Percentiles rank a stretch among this genome's conserved stretches.
Conservation (phyloP, 2,329 filamentous ascomycete species). For the Sporothrix humicola region DNA sequence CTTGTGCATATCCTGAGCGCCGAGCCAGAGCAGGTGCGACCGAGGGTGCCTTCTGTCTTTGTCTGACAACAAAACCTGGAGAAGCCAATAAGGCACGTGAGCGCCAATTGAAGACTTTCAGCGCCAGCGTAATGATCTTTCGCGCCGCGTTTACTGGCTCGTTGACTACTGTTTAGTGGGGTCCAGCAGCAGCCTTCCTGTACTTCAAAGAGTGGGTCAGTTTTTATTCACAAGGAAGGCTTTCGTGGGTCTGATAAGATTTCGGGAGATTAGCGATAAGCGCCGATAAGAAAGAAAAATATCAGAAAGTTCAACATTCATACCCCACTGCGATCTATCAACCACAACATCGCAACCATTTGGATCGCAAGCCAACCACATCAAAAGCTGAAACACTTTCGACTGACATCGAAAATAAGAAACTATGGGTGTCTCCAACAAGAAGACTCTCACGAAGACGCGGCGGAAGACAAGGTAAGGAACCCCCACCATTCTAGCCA, state of each 20-base stretch:
- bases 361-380: background rate
- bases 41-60: background rate
- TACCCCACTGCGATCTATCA: constrained; percentile 5
- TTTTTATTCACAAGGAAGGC: background rate
- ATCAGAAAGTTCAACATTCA: background rate
- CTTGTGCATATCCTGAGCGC: background rate
- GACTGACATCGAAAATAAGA: too few species aligned
- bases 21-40: constrained; percentile 5
- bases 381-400: too few species aligned
- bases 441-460: constrained; percentile 74
- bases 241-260: constrained; percentile 16
- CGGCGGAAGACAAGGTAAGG: constrained; percentile 70
- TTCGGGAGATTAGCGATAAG: constrained; percentile 21
- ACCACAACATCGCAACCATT: background rate
- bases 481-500: background rate
- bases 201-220: constrained; percentile 8
- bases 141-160: constrained; percentile 26
- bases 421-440: constrained; percentile 70
- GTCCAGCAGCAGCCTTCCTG: background rate
- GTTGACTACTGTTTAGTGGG: background rate
- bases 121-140: constrained; percentile 24
- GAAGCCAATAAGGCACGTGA: constrained; percentile 26
- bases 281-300: constrained; percentile 31
- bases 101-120: background rate
- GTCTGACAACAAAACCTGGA: constrained; percentile 5